Conservation (phyloP, 495 filamentous ascomycete genomes). For the Penicillium coprophilum region DNA sequence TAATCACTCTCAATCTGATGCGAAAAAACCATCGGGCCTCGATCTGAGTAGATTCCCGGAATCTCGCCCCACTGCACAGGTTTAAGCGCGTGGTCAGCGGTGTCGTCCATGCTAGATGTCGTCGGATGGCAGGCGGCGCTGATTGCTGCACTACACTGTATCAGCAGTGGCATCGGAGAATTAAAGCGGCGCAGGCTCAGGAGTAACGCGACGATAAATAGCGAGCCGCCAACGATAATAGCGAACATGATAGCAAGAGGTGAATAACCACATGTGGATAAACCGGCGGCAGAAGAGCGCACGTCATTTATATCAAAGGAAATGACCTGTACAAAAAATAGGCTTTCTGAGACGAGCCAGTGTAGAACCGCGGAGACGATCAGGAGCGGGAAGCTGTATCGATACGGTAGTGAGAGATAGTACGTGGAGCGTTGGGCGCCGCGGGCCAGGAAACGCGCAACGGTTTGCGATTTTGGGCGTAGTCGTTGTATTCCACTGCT, state of each 20-base stretch:
- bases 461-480: conserved; percentile 26
- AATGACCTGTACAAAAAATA: conserved; percentile 35
- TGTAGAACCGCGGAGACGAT: conserved; percentile 31
- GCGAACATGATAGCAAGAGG: conserved; percentile 28
- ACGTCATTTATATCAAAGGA: conserved; percentile 6
- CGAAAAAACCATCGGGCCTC: too few relatives aligned
- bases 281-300: not conserved
- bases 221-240: conserved; percentile 26
- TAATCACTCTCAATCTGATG: too few relatives aligned
- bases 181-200: conserved; percentile 27
- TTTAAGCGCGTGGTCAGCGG: not conserved
- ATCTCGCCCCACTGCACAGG: not conserved
- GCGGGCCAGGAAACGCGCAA: conserved; percentile 48
- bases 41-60: not conserved
- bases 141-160: conserved; percentile 45
- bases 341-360: conserved; percentile 44
- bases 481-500: conserved; percentile 34
- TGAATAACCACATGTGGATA: conserved; percentile 30
- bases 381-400: conserved; percentile 37
- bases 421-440: conserved; percentile 44
- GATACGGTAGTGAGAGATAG: conserved; percentile 42
- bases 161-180: conserved; percentile 40
- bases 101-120: not conserved
- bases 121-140: conserved; percentile 48
- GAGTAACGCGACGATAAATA: conserved; percentile 15